Percentiles rank a stretch among this genome's conserved stretches.
These are phyloP conservation scores for Lolium rigidum DNA, from an alignment of 176 grass and related monocot genomes.

Conservation along the genomic window DNA sequence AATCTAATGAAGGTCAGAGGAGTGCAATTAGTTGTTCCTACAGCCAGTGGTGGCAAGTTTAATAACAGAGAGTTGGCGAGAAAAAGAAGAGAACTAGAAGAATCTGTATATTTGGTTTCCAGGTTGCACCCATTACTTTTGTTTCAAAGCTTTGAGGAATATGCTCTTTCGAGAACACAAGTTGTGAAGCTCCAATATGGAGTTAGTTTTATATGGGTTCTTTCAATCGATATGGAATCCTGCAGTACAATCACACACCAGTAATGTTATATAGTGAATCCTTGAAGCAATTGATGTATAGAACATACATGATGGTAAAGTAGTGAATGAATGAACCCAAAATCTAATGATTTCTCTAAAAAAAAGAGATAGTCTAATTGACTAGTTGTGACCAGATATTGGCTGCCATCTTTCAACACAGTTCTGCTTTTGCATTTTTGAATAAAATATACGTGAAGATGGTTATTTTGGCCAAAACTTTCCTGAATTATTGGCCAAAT, in stretches of 20 bases:
- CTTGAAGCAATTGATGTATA: not conserved
- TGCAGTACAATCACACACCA: not conserved
- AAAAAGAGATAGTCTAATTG: not conserved
- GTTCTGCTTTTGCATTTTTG: not conserved
- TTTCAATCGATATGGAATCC: not conserved
- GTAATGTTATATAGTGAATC: not conserved
- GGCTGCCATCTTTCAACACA: constrained; percentile 14
- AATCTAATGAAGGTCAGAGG: not conserved
- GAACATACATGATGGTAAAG: too few species aligned
- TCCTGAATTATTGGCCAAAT: constrained; percentile 6
- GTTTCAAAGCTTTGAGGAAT: not conserved
- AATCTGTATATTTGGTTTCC: not conserved
- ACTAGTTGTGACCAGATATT: not conserved
- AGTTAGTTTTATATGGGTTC: not conserved
- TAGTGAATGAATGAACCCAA: not conserved
- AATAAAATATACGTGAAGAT: constrained; percentile 1
- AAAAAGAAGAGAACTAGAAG: not conserved
- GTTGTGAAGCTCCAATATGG: constrained; percentile 14
- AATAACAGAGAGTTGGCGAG: not conserved
- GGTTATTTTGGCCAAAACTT: constrained; percentile 14
- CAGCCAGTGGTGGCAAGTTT: not conserved
- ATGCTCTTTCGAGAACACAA: not conserved
- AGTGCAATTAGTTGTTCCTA: not conserved
- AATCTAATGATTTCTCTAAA: not conserved
- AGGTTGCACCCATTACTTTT: not conserved